Evolutionary conservation across 1,284 basidiomycete genomes (phyloP), one percentile per base, ranked within the genome.

Genomic region (Fomitopsis schrenkii): DNA sequence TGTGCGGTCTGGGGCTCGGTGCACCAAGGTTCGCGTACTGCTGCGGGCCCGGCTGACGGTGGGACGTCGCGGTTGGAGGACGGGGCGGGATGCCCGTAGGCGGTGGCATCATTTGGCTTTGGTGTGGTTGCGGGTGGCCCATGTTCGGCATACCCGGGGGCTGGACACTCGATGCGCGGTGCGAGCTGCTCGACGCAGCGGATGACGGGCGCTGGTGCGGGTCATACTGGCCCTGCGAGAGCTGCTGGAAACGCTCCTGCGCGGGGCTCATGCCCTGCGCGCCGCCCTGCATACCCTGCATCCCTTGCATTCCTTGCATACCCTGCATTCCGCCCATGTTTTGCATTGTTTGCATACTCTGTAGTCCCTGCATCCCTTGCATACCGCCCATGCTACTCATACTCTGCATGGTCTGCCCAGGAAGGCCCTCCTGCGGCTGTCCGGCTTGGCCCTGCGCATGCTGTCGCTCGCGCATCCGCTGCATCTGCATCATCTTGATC

Each of bases 41-140:
- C 61, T 59, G 22, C 60, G 55, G 44, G 61, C 12, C 52, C 28
- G 42, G 58, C 58, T 66, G 3, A 48, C 64, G 55, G 62, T 64
- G 63, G 0, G 68, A 68, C 4, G 63, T 48, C 12, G 67, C 62
- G 1, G 68, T 67, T 1, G 67, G 63, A 38, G 68, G 68, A 2
- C 68, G 67, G 1, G 68, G 68, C 6, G 68, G 68, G 52, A 68
- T 66, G 2, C 67, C 67, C 15, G 66, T 62, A 10, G 65, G 68
- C 14, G 68, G 68, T 3, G 65, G 67, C 67, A 68, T 68, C 61
- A 63, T 60, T 36, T 66, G 65, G 5, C 36, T 52, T 42, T 63
- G 59, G 44, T 36, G 22, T n/a, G 38, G 28, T 8, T 50, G 57
- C 22, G 36, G 57, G 42, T 55, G 59, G 8, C 38, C 44, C 40